These are phyloP conservation scores for Capronia americana DNA, from an alignment of 2,329 filamentous ascomycete genomes.

Conservation along the genomic window DNA sequence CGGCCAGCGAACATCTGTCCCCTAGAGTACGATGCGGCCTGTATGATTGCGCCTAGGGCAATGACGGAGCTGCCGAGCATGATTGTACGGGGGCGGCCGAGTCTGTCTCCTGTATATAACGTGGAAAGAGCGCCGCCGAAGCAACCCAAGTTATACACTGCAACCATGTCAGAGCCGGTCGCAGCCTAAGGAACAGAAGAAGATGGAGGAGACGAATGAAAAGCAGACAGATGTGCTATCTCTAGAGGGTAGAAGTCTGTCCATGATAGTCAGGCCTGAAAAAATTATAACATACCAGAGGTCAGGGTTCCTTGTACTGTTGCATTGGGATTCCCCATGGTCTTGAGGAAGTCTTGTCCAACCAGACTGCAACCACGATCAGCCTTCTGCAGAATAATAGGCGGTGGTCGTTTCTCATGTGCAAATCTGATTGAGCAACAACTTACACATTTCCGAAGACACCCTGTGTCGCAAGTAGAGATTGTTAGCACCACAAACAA, in stretches of 20 bases:
- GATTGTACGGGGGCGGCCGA: conserved; percentile 53
- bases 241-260: no score
- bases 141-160: conserved; percentile 52
- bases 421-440: no score
- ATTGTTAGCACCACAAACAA: conserved; percentile 1
- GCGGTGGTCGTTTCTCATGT: not conserved
- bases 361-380: conserved; percentile 31
- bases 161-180: not conserved
- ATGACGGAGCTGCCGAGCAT: conserved; percentile 50
- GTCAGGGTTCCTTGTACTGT: conserved; percentile 41
- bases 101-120: conserved; percentile 59
- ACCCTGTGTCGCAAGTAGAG: conserved; percentile 39
- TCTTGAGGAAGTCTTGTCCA: conserved; percentile 44
- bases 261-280: no score
- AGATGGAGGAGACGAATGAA: no score
- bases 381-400: not conserved
- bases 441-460: conserved; percentile 45
- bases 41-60: conserved; percentile 54
- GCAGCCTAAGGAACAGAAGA: not conserved
- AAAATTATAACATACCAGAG: conserved; percentile 40
- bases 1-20: conserved; percentile 55
- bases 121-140: conserved; percentile 58
- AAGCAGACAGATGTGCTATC: no score
- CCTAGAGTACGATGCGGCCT: conserved; percentile 49
- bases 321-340: conserved; percentile 30